These are phyloP conservation scores for Escallonia rubra DNA, from an alignment of 129 eudicot species.

Conservation along the genomic window DNA sequence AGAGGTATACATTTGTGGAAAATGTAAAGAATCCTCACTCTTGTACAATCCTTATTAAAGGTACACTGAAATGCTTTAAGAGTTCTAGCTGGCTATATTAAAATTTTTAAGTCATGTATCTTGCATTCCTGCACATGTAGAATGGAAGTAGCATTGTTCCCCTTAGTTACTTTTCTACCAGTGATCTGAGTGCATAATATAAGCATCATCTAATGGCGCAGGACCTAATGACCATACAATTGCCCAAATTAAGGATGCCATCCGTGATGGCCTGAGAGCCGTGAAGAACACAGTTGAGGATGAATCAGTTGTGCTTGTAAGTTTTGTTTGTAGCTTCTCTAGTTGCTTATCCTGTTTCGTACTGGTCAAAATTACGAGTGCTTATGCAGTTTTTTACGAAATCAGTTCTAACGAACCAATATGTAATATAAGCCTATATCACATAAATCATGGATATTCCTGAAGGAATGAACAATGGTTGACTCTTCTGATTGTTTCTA, in stretches of 20 bases:
- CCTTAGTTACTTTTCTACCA: too few relatives aligned
- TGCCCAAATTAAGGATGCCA: slow-evolving; percentile 96
- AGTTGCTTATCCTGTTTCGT: background rate
- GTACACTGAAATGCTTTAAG: slow-evolving; percentile 21
- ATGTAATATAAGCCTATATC: too few relatives aligned
- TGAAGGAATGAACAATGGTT: too few relatives aligned
- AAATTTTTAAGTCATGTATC: too few relatives aligned
- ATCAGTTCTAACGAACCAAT: too few relatives aligned
- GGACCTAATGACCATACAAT: slow-evolving; percentile 97
- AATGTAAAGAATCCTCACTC: slow-evolving; percentile 83
- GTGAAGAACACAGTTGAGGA: slow-evolving; percentile 88
- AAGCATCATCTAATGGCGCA: slow-evolving; percentile 11
- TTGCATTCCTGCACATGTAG: too few relatives aligned
- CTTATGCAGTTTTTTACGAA: background rate
- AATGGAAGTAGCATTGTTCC: too few relatives aligned
- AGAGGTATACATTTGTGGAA: slow-evolving; percentile 87
- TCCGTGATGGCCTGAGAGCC: slow-evolving; percentile 89
- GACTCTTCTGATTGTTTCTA: too few relatives aligned
- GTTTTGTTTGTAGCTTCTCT: slow-evolving; percentile 10
- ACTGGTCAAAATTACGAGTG: background rate
- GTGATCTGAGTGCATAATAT: too few relatives aligned
- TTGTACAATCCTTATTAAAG: slow-evolving; percentile 80
- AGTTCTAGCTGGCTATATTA: too few relatives aligned
- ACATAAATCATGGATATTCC: too few relatives aligned
- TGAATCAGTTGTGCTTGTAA: slow-evolving; percentile 79